Percentiles rank a stretch among this genome's conserved stretches.
Conservation (phyloP, 441 rosid genomes). For the Arabidopsis lyrata region DNA sequence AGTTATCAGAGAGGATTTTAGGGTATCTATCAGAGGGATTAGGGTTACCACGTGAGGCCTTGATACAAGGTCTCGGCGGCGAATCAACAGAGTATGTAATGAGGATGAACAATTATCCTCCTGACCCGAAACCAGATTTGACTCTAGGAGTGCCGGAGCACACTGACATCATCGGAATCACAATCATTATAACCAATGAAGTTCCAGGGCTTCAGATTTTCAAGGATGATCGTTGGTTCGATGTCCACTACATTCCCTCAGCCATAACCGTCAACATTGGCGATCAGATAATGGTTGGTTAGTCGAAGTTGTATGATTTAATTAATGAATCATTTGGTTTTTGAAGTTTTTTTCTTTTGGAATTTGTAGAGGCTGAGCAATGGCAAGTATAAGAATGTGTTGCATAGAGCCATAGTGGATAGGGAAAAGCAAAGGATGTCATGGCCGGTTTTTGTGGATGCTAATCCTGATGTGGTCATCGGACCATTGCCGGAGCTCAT, state of each 20-base stretch:
- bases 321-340: neutral
- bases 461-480: conserved; percentile 50
- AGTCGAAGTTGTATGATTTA: neutral
- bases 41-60: conserved; percentile 50
- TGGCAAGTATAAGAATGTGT: conserved; percentile 51
- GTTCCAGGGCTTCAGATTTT: conserved; percentile 76
- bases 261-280: conserved; percentile 72
- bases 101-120: conserved; percentile 77
- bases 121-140: conserved; percentile 73
- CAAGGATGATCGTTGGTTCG: conserved; percentile 66
- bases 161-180: conserved; percentile 62
- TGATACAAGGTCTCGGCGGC: conserved; percentile 61
- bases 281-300: conserved; percentile 65
- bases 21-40: conserved; percentile 57
- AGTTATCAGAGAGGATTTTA: conserved; percentile 56
- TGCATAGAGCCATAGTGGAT: conserved; percentile 52
- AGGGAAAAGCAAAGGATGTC: conserved; percentile 56
- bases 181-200: conserved; percentile 73
- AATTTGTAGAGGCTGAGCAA: conserved; percentile 55
- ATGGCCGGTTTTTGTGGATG: conserved; percentile 64
- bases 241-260: conserved; percentile 62
- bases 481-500: conserved; percentile 57
- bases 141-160: conserved; percentile 69
- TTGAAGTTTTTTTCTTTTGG: neutral
- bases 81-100: conserved; percentile 56